Evolutionary conservation across 345 rosid species (phyloP), one percentile per base, ranked within the genome.

Genomic region (Firmiana major): DNA sequence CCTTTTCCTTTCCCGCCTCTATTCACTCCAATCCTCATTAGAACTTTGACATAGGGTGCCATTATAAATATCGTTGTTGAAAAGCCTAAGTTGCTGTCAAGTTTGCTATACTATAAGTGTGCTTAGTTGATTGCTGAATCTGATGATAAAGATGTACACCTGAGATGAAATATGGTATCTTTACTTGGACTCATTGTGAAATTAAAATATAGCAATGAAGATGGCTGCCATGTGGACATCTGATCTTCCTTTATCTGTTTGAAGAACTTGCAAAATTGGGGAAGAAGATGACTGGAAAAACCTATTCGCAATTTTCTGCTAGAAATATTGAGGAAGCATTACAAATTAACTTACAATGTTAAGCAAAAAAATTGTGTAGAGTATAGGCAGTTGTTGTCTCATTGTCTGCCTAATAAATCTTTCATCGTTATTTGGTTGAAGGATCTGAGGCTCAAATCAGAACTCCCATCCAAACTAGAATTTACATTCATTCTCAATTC

Each of bases 51-150:
- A 68, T 45, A 42, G 19, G 7, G 34, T 22, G 53, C 53, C 34
- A 0, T 43, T 31, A 31, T 3, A 11, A 15, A 63, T 34, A 36
- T 43, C 2, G 17, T 9, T 40, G 48, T 40, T 22, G n/a, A 24
- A 67, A 60, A 60, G 19, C 38, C 54, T 45, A 43, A 45, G 55
- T 67, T 68, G 38, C 31, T 24, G 40, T 28, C 17, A 16, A 22
- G 54, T 24, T 22, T 31, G 34, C 34, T 31, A 9, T 10, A 7
- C 9, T n/a, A 34, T 43, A 67, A 11, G n/a, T 13, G 38, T 38
- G 70, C 70, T 19, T 38, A 4, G 66, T 62, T 62, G 21, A 62
- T 62, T 62, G 66, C 66, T 62, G 42, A 63, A 63, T 34, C 67
- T 31, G 21, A 34, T 63, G 67, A 63, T 15, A 63, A 63, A 31